phyloP scores from a whole-genome alignment of 805 yeast species.

The Candida ipomoeae region DNA sequence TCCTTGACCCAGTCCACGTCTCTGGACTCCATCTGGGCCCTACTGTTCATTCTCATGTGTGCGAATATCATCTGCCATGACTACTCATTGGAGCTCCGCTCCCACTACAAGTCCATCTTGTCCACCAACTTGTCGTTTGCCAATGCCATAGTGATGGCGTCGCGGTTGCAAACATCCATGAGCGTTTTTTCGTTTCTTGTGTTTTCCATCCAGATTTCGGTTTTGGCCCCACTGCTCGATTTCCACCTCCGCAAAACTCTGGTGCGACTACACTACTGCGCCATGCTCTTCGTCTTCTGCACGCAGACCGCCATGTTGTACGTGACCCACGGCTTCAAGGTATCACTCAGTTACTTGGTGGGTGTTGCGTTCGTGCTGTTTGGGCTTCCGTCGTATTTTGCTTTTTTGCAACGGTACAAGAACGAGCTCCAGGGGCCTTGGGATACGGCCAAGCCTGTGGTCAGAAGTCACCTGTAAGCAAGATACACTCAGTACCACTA shows the following conservation, averaged over 20 bases:
- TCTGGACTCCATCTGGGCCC: conserved; percentile 92
- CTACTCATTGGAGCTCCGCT: conserved; percentile 50
- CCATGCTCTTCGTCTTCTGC: conserved; percentile 24
- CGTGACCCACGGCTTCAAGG: conserved; percentile 13
- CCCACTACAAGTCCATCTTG: conserved; percentile 46
- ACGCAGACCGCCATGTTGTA: conserved; percentile 28
- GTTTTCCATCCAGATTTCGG: conserved; percentile 65
- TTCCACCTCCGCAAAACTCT: conserved; percentile 49
- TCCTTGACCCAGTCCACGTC: conserved; percentile 86
- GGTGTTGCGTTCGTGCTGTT: conserved; percentile 42
- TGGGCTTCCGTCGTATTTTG: conserved; percentile 62
- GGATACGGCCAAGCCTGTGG: conserved; percentile 80
- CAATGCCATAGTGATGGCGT: conserved; percentile 84
- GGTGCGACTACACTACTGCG: conserved; percentile 17
- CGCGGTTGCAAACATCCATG: conserved; percentile 70
- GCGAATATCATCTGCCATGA: conserved; percentile 66
- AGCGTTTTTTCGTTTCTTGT: conserved; percentile 82
- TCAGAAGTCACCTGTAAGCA: conserved; percentile 17
- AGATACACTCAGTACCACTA: too few relatives aligned
- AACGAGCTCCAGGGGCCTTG: conserved; percentile 89
- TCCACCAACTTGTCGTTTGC: conserved; percentile 81
- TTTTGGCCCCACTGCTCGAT: conserved; percentile 68
- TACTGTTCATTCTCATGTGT: conserved; percentile 73
- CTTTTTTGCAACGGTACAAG: conserved; percentile 71
- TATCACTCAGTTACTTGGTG: conserved; percentile 50